phyloP scores from a whole-genome alignment of 1,139 yeast species.

The Scheffersomyces segobiensis region DNA sequence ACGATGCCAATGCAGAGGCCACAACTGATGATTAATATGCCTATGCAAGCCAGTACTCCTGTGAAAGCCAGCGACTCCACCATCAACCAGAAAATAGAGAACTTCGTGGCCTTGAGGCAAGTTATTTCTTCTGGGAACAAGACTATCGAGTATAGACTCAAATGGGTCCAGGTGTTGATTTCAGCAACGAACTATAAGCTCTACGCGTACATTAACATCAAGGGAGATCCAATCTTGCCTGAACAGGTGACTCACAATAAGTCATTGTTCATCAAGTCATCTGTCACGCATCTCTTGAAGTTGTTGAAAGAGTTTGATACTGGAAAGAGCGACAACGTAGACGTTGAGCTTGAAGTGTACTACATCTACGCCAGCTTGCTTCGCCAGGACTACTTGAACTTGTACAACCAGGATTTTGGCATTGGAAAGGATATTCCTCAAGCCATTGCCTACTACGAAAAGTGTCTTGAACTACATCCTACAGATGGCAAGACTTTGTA shows the following conservation, averaged over 20 bases:
- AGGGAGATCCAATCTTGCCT: constrained; percentile 40
- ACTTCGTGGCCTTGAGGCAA: constrained; percentile 35
- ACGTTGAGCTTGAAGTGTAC: constrained; percentile 26
- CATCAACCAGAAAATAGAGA: constrained; percentile 34
- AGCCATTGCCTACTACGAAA: constrained; percentile 35
- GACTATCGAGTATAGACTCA: constrained; percentile 41
- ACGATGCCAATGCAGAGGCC: constrained; percentile 1
- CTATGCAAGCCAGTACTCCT: constrained; percentile 7
- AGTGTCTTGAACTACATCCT: constrained; percentile 34
- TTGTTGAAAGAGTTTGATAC: constrained; percentile 37
- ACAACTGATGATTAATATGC: constrained; percentile 1
- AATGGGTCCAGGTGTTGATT: constrained; percentile 49
- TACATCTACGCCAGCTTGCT: constrained; percentile 42
- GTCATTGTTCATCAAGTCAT: constrained; percentile 39
- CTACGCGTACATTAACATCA: constrained; percentile 44
- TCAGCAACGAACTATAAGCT: constrained; percentile 42
- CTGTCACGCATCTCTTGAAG: constrained; percentile 41
- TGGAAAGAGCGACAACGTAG: constrained; percentile 23
- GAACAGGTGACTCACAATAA: constrained; percentile 36
- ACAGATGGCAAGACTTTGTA: constrained; percentile 37
- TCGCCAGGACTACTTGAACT: constrained; percentile 33
- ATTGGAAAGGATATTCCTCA: constrained; percentile 29
- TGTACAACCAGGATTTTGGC: constrained; percentile 41
- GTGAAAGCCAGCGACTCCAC: constrained; percentile 20
- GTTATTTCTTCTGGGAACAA: constrained; percentile 47